These are phyloP conservation scores for Euphorbia lathyris DNA, from an alignment of 345 rosid species.

Conservation along the genomic window DNA sequence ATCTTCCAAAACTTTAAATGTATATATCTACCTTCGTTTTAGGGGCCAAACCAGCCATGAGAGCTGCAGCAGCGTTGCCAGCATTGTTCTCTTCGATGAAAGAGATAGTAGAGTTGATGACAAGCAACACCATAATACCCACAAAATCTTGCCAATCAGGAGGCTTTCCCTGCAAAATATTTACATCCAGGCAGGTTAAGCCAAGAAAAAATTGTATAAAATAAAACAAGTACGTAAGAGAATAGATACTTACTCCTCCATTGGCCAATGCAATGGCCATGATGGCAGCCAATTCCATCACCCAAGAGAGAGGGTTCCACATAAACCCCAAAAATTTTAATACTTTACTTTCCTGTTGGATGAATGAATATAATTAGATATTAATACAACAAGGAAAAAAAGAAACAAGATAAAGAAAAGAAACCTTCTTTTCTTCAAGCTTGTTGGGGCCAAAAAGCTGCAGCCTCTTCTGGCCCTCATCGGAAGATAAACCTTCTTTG, in stretches of 20 bases:
- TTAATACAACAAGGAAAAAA: background rate
- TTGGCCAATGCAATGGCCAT: conserved; percentile 84
- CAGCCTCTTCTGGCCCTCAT: conserved; percentile 77
- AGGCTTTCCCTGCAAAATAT: conserved; percentile 56
- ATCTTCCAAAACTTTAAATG: too few relatives aligned
- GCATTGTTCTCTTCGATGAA: conserved; percentile 83
- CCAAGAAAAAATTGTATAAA: background rate
- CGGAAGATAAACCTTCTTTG: conserved; percentile 60
- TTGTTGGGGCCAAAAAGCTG: conserved; percentile 83
- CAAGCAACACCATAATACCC: conserved; percentile 61
- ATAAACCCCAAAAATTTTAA: conserved; percentile 80
- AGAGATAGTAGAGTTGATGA: conserved; percentile 79
- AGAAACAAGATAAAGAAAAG: too few relatives aligned
- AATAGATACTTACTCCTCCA: conserved; percentile 50
- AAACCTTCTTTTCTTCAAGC: conserved; percentile 76
- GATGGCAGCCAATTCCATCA: conserved; percentile 85
- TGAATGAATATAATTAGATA: background rate
- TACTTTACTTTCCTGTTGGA: conserved; percentile 60
- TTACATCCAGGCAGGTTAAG: background rate
- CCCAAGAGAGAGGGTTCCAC: conserved; percentile 98
- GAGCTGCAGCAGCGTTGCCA: conserved; percentile 88
- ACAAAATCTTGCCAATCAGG: conserved; percentile 91
- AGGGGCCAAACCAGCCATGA: conserved; percentile 71
- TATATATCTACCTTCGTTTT: conserved; percentile 70
- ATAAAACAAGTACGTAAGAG: too few relatives aligned